Conservation (phyloP, 176 grass and related monocot genomes). For the Oryza longistaminata region DNA sequence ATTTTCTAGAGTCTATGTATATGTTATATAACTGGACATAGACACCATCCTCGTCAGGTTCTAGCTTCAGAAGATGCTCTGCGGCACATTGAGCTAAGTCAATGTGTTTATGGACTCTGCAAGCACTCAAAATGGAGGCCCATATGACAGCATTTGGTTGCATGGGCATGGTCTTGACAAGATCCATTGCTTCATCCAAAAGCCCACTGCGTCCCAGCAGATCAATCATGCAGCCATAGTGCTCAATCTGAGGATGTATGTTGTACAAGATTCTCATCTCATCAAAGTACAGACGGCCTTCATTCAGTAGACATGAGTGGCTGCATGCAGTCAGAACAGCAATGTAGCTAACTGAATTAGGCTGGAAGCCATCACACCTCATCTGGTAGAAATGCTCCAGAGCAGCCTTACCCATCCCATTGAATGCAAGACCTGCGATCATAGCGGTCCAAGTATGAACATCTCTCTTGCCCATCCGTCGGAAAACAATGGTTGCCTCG, state of each 20-base stretch:
- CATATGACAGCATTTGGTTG: constrained; percentile 69
- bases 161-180: constrained; percentile 61
- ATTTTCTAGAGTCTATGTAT: constrained; percentile 58
- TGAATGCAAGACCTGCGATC: constrained; percentile 61
- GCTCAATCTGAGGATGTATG: constrained; percentile 56
- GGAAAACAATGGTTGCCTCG: constrained; percentile 53
- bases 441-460: constrained; percentile 59
- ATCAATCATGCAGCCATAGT: constrained; percentile 89
- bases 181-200: constrained; percentile 61
- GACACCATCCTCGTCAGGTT: constrained; percentile 57
- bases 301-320: constrained; percentile 55
- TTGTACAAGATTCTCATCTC: constrained; percentile 62
- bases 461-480: constrained; percentile 50
- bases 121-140: constrained; percentile 59
- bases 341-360: constrained; percentile 62
- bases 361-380: constrained; percentile 49
- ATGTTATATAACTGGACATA: constrained; percentile 82
- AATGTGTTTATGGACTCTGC: constrained; percentile 51
- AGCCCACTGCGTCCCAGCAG: constrained; percentile 56
- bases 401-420: constrained; percentile 65
- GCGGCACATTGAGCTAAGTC: constrained; percentile 56
- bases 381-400: constrained; percentile 65
- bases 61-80: constrained; percentile 59
- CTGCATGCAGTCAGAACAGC: constrained; percentile 72
- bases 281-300: constrained; percentile 56